Base-by-base conservation (phyloP, 148 eudicot species). In the Chenopodium suecicum region DNA sequence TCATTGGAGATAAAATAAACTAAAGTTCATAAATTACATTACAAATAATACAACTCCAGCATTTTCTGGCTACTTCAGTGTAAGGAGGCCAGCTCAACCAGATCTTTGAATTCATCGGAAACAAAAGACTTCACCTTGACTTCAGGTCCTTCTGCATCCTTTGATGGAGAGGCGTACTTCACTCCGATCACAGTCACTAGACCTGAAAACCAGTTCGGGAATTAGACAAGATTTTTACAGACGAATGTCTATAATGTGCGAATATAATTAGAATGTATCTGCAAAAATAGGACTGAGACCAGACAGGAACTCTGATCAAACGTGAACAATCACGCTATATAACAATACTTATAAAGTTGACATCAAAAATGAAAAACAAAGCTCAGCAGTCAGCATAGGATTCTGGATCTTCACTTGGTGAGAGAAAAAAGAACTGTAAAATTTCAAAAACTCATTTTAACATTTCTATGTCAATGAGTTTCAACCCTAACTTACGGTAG, bases 101-200 rank as follows among this genome's bases (percentile, higher is more conserved):
- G 81, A 32, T 89, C 93, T 64, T 89, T 89, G 82, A 81, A 83
- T 69, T 91, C 78, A 50, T 89, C 90, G 22, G 90, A 82, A 25
- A 93, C 91, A 65, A 82, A 95, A 10, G 98, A 92, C 73, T 90
- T 84, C 77, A 93, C 97, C 86, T 86, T 90, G 34, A 91, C 34
- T 2, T 34, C 9, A 5, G 80, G 66, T 50, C 80, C 34, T n/a
- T 60, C 84, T 9, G 58, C 78, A 47, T 80, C 83, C 78, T 88
- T 88, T 13, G 82, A 79, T 17, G 98, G 98, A 73, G 94, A 91
- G 48, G 85, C 73, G 32, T 86, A 91, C 88, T 89, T 93, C 64
- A 90, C 79, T 56, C 98, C 98, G 27, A 93, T 86, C 25, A 91
- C 94, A 17, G 92, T 87, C 37, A 86, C 77, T 83, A 91, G 17